phyloP scores from a whole-genome alignment of 116 monocot genomes.

The Zostera marina region DNA sequence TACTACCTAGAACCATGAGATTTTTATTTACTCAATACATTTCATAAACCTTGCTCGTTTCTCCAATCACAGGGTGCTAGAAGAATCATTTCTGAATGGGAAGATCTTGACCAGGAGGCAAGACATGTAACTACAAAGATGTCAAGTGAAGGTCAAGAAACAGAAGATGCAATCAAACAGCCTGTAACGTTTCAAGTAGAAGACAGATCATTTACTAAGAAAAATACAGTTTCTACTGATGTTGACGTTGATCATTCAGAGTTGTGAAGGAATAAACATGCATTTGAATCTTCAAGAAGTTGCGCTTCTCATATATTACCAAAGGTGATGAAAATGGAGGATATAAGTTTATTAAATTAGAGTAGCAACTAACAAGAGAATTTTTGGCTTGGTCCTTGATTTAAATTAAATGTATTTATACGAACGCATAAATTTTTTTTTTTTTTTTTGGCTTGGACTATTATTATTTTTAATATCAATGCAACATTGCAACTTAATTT shows the following conservation, averaged over 20 bases:
- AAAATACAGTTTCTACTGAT: conserved; percentile 6
- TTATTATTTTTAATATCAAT: too few relatives aligned
- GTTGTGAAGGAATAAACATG: conserved; percentile 11
- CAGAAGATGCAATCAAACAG: conserved; percentile 3
- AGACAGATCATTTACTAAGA: conserved; percentile 2
- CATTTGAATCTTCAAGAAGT: too few relatives aligned
- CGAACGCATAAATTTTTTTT: too few relatives aligned
- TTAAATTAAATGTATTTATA: too few relatives aligned
- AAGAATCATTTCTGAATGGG: conserved; percentile 93
- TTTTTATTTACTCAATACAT: background rate
- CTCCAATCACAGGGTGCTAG: conserved; percentile 44
- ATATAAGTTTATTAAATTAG: too few relatives aligned
- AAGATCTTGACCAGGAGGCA: conserved; percentile 73
- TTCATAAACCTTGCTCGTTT: conserved; percentile 1
- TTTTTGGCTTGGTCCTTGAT: too few relatives aligned
- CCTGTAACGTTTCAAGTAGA: conserved; percentile 8
- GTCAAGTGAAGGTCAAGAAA: conserved; percentile 38
- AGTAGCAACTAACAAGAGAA: too few relatives aligned
- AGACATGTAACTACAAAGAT: conserved; percentile 42
- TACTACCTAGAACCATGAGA: background rate
- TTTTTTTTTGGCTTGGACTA: too few relatives aligned
- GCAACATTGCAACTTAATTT: too few relatives aligned
- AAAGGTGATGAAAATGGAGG: too few relatives aligned
- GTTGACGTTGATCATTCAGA: conserved; percentile 26
- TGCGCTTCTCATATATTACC: too few relatives aligned